Base-by-base conservation (phyloP, 1,284 basidiomycete genomes). In the Chiua sp. region DNA sequence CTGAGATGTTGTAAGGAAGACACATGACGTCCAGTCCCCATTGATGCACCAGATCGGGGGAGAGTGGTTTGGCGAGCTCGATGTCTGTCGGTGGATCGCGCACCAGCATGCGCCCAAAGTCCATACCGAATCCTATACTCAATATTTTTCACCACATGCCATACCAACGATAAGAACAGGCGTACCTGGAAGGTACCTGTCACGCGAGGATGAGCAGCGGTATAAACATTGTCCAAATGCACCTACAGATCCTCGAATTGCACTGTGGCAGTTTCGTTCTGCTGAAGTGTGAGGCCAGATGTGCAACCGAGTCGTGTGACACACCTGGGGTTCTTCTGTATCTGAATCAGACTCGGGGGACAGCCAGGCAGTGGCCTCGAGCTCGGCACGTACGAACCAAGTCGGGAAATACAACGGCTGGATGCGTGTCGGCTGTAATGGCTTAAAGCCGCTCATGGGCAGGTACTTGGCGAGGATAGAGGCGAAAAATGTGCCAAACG, bases 331-430 rank as follows among this genome's bases (percentile, higher is more conserved):
- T 55, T 33, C 62, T 49, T 71, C 63, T 32, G 60, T 7, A 46
- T 68, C 63, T n/a, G n/a, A n/a, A n/a, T n/a, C n/a, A 59, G 68
- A 59, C 42, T 65, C 67, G 46, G 70, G 59, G 37, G 67, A 63
- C 28, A 74, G 48, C 71, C 72, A 74, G 26, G 62, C 59, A 18
- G 63, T 69, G 13, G 72, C 79, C 59, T 80, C 74, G 18, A 86
- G 65, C 67, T 85, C 80, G 7, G 79, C 82, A 64, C 86, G 84
- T 37, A 87, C 72, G 35, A 86, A 72, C 87, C 87, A 90, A 10
- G 78, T 79, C 2, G 87, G 87, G 55, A 86, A 80, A 66, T 88
- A 90, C 5, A 86, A 71, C 11, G 87, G 79, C 55, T 75, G 71
- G 28, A 77, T 63, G 47, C 68, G 72, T 15, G 64, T 67, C 33